Evolutionary conservation across 2,329 filamentous ascomycete species (phyloP), one percentile per base, ranked within the genome.

Genomic region (Diaporthe vaccinii): DNA sequence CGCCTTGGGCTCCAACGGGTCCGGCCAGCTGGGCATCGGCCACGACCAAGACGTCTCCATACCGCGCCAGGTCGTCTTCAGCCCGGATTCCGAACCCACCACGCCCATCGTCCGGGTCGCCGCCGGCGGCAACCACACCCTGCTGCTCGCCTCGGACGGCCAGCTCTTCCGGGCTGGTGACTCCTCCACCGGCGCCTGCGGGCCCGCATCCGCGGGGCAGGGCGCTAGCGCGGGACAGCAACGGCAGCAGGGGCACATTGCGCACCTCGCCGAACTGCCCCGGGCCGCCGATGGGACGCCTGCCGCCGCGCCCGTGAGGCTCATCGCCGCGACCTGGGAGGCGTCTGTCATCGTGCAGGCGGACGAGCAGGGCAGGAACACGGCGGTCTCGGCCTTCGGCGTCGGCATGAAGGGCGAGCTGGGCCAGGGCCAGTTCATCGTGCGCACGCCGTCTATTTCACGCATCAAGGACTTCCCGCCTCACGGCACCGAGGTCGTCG

Each of bases 101-200:
- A 80, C 82, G 36, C 77, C 82, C 22, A 82, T 88, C 73, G 78
- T 81, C 70, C 82, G 82, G 57, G 82, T 89, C 14, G 85, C 85
- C 28, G 87, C 94, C 10, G 96, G 96, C 5, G 96, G 96, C 1
- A 98, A 98, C 80, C 96, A 98, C 83, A 97, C 95, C 0, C 84
- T 98, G 5, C 82, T 98, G 14, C 86, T 95, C 15, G 90, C 89
- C n/a, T 80, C 86, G 5, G 81, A 86, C 36, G 92, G 93, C 0
- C 79, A 84, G 1, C 85, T 96, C 0, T 93, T 91, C 80, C 92
- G 90, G 80, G 89, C 91, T 61, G 95, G 95, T 1, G 90, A 92
- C 75, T 86, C 84, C 10, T 81, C 84, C 2, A 86, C 82, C 15
- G 90, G 91, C 17, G 89, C 90, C 2, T 92, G 90, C 77, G 91